Evolutionary conservation across 2,329 filamentous ascomycete species (phyloP).

Genomic region (Fusarium duplospermum): DNA sequence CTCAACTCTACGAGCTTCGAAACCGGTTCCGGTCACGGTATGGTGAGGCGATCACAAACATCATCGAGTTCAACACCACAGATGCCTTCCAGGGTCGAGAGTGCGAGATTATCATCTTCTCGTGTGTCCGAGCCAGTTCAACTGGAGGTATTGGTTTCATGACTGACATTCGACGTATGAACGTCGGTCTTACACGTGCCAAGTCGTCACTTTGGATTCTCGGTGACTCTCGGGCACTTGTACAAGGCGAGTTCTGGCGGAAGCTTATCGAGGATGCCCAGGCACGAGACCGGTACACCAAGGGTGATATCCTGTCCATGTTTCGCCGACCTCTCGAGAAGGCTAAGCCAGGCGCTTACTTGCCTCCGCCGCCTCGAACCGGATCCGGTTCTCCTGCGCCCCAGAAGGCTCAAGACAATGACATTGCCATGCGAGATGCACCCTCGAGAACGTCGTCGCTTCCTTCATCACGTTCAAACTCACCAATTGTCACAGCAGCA

Average conservation of each 20-base stretch:
- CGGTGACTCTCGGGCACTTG: conserved; percentile 87
- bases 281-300: conserved; percentile 79
- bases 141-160: conserved; percentile 98
- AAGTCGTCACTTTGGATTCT: conserved; percentile 97
- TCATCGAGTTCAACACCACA: conserved; percentile 97
- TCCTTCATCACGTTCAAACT: conserved; percentile 25
- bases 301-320: conserved; percentile 67
- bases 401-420: conserved; percentile 19
- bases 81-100: conserved; percentile 98
- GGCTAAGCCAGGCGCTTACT: conserved; percentile 45
- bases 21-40: conserved; percentile 78
- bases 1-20: conserved; percentile 85
- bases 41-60: conserved; percentile 78
- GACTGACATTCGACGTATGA: conserved; percentile 98
- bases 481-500: conserved; percentile 7
- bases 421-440: conserved; percentile 36
- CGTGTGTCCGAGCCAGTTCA: conserved; percentile 93
- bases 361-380: conserved; percentile 12
- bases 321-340: conserved; percentile 58
- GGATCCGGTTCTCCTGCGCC: background rate
- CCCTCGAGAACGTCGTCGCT: conserved; percentile 14
- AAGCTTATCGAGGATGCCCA: conserved; percentile 86
- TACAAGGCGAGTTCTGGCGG: conserved; percentile 91
- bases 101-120: conserved; percentile 98
- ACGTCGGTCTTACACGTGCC: conserved; percentile 95